A percentile compares a stretch with the other conserved stretches of the same genome.
Conservation (phyloP, 176 grass and related monocot genomes). For the Thinopyrum elongatum region DNA sequence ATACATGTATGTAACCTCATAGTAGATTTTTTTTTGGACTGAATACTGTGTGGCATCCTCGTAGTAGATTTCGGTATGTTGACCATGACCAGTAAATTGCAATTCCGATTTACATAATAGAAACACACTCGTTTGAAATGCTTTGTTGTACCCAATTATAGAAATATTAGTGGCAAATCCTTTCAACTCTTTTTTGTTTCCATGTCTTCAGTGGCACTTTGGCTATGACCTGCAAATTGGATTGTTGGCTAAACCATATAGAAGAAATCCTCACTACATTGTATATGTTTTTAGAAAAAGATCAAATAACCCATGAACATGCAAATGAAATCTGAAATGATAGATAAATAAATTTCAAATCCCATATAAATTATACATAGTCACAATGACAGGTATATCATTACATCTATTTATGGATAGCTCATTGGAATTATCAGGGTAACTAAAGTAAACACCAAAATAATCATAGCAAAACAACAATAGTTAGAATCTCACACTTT, state of each 20-base stretch:
- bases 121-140: slow-evolving; percentile 1
- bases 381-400: background rate
- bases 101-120: background rate
- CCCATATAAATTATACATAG: background rate
- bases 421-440: background rate
- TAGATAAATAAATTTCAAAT: background rate
- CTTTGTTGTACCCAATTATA: background rate
- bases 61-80: slow-evolving; percentile 1
- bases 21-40: background rate
- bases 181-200: background rate
- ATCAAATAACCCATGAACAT: background rate
- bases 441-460: background rate
- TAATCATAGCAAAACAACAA: background rate
- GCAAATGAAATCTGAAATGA: background rate
- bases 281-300: background rate
- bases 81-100: background rate
- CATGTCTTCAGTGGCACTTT: background rate
- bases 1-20: background rate
- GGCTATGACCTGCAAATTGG: background rate
- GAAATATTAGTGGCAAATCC: background rate
- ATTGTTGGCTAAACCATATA: background rate
- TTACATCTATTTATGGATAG: background rate
- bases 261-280: background rate
- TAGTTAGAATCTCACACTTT: background rate
- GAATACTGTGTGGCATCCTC: background rate